A percentile compares a stretch with the other conserved stretches of the same genome.
Evolutionary conservation across 176 grass and related monocot species (phyloP).

Genomic region (Pharus latifolius): DNA sequence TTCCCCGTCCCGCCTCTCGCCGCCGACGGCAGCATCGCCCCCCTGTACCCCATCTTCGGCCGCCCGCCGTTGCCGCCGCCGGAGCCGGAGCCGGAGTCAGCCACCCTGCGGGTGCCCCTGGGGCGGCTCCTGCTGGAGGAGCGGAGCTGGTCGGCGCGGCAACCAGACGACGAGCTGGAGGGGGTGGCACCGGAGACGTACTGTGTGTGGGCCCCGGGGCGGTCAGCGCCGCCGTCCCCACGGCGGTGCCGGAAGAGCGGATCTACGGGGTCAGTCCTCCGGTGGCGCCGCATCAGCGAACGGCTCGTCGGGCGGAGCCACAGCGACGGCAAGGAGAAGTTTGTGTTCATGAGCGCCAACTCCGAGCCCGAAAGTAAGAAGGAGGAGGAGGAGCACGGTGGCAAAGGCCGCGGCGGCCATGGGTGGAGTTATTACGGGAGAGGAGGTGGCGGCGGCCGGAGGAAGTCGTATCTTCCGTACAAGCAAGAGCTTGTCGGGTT

Average conservation of each 20-base stretch:
- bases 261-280: conserved; percentile 77
- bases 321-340: conserved; percentile 98
- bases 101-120: conserved; percentile 39
- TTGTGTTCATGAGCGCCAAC: conserved; percentile 54
- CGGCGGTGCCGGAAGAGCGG: conserved; percentile 64
- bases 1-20: conserved; percentile 21
- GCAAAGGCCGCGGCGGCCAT: background rate
- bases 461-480: conserved; percentile 78
- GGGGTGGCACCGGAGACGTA: conserved; percentile 61
- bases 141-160: background rate
- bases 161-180: conserved; percentile 33
- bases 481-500: conserved; percentile 71
- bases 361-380: background rate
- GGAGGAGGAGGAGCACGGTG: background rate
- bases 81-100: conserved; percentile 10
- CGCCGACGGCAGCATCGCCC: conserved; percentile 19
- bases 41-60: conserved; percentile 79
- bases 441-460: conserved; percentile 1
- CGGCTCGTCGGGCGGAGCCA: conserved; percentile 73
- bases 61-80: conserved; percentile 22
- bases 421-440: conserved; percentile 38
- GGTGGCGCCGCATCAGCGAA: conserved; percentile 78
- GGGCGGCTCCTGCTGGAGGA: conserved; percentile 64
- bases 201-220: conserved; percentile 69
- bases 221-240: conserved; percentile 29